Percentiles rank a stretch among this genome's conserved stretches.
phyloP scores from a whole-genome alignment of 1,139 yeast species.

The Nakaseomyces glabratus region DNA sequence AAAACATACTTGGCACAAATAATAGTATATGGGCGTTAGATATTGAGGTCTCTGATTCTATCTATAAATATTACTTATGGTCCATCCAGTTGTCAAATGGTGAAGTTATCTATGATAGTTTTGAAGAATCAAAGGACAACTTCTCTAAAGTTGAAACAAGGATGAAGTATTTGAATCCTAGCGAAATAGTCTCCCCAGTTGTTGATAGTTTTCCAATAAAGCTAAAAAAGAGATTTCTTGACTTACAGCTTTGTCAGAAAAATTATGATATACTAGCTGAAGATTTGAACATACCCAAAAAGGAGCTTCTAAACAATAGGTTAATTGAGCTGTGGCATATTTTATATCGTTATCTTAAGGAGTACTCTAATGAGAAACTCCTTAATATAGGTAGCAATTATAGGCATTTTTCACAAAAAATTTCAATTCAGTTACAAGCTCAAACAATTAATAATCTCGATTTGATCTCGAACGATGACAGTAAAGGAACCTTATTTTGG shows the following conservation, averaged over 20 bases:
- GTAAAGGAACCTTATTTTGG: constrained; percentile 68
- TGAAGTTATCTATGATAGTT: constrained; percentile 61
- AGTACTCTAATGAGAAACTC: constrained; percentile 52
- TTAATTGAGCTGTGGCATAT: constrained; percentile 27
- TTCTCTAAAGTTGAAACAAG: constrained; percentile 64
- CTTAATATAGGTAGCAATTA: constrained; percentile 47
- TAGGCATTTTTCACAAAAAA: constrained; percentile 41
- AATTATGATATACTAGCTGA: background rate
- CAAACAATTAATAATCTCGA: constrained; percentile 65
- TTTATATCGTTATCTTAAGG: constrained; percentile 46
- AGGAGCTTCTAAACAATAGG: constrained; percentile 13
- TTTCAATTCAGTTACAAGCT: constrained; percentile 60
- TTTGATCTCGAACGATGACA: constrained; percentile 53
- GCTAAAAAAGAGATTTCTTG: constrained; percentile 18
- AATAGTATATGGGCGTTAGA: constrained; percentile 26
- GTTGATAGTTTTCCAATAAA: constrained; percentile 31
- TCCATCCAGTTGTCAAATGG: constrained; percentile 77
- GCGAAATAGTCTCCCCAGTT: constrained; percentile 45
- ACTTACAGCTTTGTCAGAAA: background rate
- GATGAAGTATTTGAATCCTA: constrained; percentile 61
- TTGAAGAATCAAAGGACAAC: constrained; percentile 44
- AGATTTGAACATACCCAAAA: background rate
- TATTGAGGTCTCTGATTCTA: constrained; percentile 17
- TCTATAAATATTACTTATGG: constrained; percentile 22
- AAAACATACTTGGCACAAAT: constrained; percentile 22